These are phyloP conservation scores for Curvularia verruculosa DNA, from an alignment of 2,329 filamentous ascomycete species.

Conservation along the genomic window DNA sequence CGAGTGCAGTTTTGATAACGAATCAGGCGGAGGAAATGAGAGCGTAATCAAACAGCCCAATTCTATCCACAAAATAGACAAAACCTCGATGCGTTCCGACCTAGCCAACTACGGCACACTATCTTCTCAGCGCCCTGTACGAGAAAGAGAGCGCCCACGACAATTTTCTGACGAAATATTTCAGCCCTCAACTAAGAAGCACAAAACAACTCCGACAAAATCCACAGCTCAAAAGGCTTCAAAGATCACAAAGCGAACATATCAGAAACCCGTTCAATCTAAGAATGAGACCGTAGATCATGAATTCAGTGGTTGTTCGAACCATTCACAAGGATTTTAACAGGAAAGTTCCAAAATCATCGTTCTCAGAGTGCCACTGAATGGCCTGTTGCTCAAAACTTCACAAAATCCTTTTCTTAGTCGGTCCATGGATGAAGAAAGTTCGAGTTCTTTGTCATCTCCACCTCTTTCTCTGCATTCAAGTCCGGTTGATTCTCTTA, in stretches of 20 bases:
- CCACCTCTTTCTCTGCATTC: background rate
- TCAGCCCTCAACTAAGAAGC: background rate
- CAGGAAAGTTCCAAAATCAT: background rate
- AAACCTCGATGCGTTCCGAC: background rate
- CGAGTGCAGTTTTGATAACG: slow-evolving; percentile 1
- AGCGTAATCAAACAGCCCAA: background rate
- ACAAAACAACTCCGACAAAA: background rate
- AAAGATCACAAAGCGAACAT: background rate
- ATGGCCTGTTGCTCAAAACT: background rate
- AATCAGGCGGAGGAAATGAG: background rate
- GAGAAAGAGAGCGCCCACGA: background rate
- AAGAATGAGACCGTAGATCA: background rate
- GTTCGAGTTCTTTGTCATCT: background rate
- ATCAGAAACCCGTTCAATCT: background rate
- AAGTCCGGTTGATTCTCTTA: background rate
- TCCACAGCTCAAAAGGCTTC: too few relatives aligned
- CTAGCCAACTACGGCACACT: slow-evolving; percentile 9
- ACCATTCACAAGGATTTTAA: background rate
- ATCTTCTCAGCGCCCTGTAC: slow-evolving; percentile 10
- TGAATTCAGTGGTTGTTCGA: background rate
- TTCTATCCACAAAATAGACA: background rate
- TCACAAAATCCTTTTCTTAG: background rate
- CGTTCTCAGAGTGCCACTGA: background rate
- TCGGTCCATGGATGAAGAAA: background rate
- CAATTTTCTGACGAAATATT: background rate